A percentile compares a stretch with the other conserved stretches of the same genome.
Conservation (phyloP, 176 grass and related monocot genomes). For the Oropetium thomaeum region DNA sequence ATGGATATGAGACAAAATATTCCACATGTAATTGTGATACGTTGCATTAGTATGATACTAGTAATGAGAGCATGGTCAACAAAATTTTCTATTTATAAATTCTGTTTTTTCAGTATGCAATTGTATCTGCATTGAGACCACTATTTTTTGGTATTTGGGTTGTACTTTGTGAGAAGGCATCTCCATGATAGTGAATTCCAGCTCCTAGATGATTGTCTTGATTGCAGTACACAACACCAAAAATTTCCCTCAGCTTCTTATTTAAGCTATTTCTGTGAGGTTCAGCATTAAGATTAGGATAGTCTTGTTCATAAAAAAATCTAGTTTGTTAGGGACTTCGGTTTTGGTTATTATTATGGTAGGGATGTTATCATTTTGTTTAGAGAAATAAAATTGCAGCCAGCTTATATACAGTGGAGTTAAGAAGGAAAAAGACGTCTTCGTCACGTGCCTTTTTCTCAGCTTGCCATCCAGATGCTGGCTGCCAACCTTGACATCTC, state of each 20-base stretch:
- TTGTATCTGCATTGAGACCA: not conserved
- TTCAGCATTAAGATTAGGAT: not conserved
- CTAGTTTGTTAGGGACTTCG: not conserved
- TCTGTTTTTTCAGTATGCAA: not conserved
- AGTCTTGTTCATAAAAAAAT: not conserved
- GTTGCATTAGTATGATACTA: conserved; percentile 18
- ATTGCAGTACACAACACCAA: not conserved
- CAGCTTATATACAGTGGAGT: not conserved
- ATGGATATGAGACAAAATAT: not conserved
- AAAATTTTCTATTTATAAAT: not conserved
- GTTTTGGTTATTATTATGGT: not conserved
- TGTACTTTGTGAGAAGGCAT: not conserved
- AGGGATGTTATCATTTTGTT: not conserved
- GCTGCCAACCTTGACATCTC: not conserved
- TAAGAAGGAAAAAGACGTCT: not conserved
- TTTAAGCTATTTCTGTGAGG: not conserved
- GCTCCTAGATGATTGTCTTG: not conserved
- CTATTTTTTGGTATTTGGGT: not conserved
- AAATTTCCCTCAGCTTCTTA: not conserved
- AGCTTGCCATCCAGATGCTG: not conserved
- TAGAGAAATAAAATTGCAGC: not conserved
- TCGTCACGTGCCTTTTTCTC: not conserved
- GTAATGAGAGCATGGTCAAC: conserved; percentile 16
- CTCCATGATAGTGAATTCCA: not conserved
- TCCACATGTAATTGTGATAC: not conserved